phyloP scores from a whole-genome alignment of 2,329 filamentous ascomycete genomes.

The Celoporthe dispersa region DNA sequence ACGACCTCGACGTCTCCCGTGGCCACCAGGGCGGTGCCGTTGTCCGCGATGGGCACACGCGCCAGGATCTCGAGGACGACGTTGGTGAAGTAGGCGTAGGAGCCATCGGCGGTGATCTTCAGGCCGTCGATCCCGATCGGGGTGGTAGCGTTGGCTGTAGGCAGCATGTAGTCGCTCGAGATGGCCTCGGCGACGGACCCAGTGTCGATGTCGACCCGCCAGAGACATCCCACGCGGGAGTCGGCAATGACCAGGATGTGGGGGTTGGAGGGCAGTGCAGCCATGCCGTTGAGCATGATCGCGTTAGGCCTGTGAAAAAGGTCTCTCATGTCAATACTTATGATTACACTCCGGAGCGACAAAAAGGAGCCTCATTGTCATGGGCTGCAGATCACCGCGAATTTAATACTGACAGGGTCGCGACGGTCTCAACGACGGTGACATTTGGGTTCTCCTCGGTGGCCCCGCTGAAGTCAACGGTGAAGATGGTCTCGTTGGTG shows the following conservation, averaged over 20 bases:
- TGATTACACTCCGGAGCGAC: too few relatives aligned
- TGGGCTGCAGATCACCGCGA: too few relatives aligned
- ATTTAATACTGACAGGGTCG: conserved; percentile 12
- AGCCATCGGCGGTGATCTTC: conserved; percentile 20
- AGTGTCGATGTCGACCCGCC: conserved; percentile 24
- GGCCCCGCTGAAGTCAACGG: conserved; percentile 26
- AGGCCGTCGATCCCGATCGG: conserved; percentile 28
- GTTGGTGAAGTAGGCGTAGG: conserved; percentile 30
- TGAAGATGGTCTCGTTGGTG: conserved; percentile 30
- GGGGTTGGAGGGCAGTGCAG: conserved; percentile 20
- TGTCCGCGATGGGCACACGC: conserved; percentile 24
- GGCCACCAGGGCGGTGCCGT: conserved; percentile 16
- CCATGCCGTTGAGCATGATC: conserved; percentile 29
- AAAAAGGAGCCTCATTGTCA: too few relatives aligned
- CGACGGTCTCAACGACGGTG: conserved; percentile 23
- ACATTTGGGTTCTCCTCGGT: conserved; percentile 12
- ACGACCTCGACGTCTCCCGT: conserved; percentile 16
- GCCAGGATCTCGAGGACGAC: conserved; percentile 18
- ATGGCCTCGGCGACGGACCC: conserved; percentile 21
- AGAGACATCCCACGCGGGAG: conserved; percentile 23
- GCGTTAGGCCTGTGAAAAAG: conserved; percentile 19
- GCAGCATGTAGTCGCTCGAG: conserved; percentile 11
- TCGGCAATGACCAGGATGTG: conserved; percentile 24
- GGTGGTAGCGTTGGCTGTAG: conserved; percentile 15
- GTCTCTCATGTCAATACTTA: neutral